These are phyloP conservation scores for Solanum infundibuliforme DNA, from an alignment of 257 asterid genomes.

Conservation along the genomic window DNA sequence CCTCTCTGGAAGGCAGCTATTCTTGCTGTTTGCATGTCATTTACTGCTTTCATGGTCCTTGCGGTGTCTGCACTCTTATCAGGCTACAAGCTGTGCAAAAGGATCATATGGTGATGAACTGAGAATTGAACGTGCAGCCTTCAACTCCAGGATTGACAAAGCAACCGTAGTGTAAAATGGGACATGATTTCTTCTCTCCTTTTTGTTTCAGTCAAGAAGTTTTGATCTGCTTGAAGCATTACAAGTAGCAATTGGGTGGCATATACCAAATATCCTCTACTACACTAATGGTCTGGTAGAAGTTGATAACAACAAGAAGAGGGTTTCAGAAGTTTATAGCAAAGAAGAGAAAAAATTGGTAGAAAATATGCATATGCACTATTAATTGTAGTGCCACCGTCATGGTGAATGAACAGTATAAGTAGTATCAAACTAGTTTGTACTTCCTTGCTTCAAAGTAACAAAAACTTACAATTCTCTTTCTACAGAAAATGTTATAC, in stretches of 20 bases:
- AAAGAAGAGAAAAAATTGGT: neutral
- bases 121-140: neutral
- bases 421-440: neutral
- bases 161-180: neutral
- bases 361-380: neutral
- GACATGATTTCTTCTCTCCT: neutral
- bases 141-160: neutral
- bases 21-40: constrained; percentile 41
- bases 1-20: constrained; percentile 41
- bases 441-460: neutral
- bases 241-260: neutral
- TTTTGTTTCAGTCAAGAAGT: neutral
- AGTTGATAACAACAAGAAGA: neutral
- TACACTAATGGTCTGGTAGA: neutral
- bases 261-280: neutral
- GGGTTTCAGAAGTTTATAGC: neutral
- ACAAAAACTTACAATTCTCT: neutral
- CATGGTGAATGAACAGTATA: neutral
- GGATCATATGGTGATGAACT: constrained; percentile 46
- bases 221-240: neutral
- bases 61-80: constrained; percentile 43
- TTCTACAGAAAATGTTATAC: neutral
- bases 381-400: neutral
- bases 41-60: constrained; percentile 34
- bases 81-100: constrained; percentile 66